Base-by-base conservation (phyloP, 495 filamentous ascomycete genomes). In the Aspergillus sparsus region DNA sequence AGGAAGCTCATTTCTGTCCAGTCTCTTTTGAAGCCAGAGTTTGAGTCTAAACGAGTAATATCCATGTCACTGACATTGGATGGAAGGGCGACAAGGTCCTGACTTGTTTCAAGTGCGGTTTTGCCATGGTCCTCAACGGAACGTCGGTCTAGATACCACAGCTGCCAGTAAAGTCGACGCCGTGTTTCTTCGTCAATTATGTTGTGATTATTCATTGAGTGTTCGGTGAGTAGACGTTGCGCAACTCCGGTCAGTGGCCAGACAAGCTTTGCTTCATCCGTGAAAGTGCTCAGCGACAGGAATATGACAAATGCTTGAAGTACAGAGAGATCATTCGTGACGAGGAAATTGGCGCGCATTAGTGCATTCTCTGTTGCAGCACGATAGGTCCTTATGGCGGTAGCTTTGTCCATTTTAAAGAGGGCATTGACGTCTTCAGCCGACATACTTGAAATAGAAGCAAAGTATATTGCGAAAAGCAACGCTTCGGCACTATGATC, bases 1-100 rank as follows among this genome's bases (percentile, higher is more conserved):
- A 47, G 53, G 39, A 62, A 62, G 33, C 54, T 58, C 54, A 62
- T 57, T 31, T 51, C 54, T 7, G 60, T 62, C 60, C 60, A 62
- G 21, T 27, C 21, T 27, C 1, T 27, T 3, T 27, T 27, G 21
- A 27, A 27, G 11, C 60, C 15, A 36, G 18, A 9, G 9, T 53
- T 47, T 9, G 11, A 18, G 34, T 13, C 36, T 10, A 49, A 46
- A 1, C 32, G 31, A 7, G 15, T 8, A 7, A 62, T 54, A n/a
- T 47, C 55, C 7, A 39, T 39, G 39, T 62, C 60, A 32, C 33
- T 9, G 34, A 47, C 53, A 42, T 62, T 62, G 7, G 53, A 33
- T 7, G 60, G 60, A 0, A 47, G 21, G 33, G 27, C 33, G 21
- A 13, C 52, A 3, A 33, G 18, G 31, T 12, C 8, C 11, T 57